Evolutionary conservation across 2,329 filamentous ascomycete genomes (phyloP), one percentile per base, ranked within the genome.

Genomic region (Cladosporium phlei): DNA sequence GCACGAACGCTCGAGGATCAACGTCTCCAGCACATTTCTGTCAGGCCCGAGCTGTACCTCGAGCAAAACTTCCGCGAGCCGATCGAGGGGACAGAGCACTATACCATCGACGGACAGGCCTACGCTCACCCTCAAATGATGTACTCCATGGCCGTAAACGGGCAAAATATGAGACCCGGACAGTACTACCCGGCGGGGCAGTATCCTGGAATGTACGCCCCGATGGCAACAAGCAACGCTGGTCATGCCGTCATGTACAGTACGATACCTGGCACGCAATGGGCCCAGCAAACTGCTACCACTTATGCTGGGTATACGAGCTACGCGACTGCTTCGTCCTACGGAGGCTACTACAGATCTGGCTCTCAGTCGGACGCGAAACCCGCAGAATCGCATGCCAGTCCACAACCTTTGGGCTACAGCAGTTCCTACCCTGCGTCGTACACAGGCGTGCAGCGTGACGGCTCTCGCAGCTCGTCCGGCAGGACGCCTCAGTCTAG

Each of bases 1-100:
- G 69, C 63, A 21, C 76, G 77, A 0, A 86, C 86, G 1, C 68
- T 73, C 1, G 72, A 77, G 45, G 74, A 80, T 48, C 69, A 75
- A n/a, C 59, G 62, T 12, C 57, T 66, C 6, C 48, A 55, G 19
- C 59, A 59, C 51, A 60, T 66, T 24, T 57, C 58, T 5, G 58
- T 66, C 12, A 58, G 64, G 16, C 64, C 62, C 14, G 63, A 66
- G 48, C 54, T 67, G 12, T 66, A 64, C 51, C 54, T 65, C 17
- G 66, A 66, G 54, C 64, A 67, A 51, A 67, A 67, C 52, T 67
- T 67, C 58, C 58, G 64, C 7, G 62, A 63, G 7, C 64, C 64
- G 10, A 60, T 66, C 10, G 64, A 66, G 50, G 64, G 66, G 47
- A 58, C 57, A 1, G 64, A 66, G 47, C 62, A 65, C 42, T 66